A percentile compares a stretch with the other conserved stretches of the same genome.
These are phyloP conservation scores for Aspergillus alliaceus DNA, from an alignment of 2,329 filamentous ascomycete species.

Conservation along the genomic window DNA sequence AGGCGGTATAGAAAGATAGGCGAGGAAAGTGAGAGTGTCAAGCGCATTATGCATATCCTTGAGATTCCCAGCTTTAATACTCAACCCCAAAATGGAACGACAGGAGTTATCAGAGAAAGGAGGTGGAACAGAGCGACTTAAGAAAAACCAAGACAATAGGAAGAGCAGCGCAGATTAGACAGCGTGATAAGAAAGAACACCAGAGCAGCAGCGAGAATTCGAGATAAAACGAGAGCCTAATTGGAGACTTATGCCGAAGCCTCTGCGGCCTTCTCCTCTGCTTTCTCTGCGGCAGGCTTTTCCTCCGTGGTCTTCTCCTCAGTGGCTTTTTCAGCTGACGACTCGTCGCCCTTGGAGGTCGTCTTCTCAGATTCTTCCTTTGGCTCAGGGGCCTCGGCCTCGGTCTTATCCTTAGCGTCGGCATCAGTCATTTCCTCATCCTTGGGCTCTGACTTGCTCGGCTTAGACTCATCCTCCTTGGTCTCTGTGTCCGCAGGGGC, in stretches of 20 bases:
- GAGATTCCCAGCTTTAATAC: background rate
- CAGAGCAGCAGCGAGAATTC: background rate
- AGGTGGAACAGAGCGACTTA: background rate
- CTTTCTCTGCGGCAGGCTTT: constrained; percentile 24
- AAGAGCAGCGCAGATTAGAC: background rate
- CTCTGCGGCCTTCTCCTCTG: constrained; percentile 27
- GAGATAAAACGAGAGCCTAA: constrained; percentile 6
- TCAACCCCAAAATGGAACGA: constrained; percentile 1
- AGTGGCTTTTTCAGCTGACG: constrained; percentile 22
- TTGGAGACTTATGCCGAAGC: constrained; percentile 23
- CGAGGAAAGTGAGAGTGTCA: background rate
- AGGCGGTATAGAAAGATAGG: background rate
- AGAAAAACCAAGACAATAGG: background rate
- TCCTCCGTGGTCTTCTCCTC: constrained; percentile 25
- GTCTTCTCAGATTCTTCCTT: constrained; percentile 27
- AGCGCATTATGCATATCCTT: background rate
- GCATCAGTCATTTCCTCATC: constrained; percentile 41
- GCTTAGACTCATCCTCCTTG: constrained; percentile 36
- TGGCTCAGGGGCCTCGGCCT: constrained; percentile 18
- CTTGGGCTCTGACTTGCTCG: constrained; percentile 32
- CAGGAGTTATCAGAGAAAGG: background rate
- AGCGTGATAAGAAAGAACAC: background rate
- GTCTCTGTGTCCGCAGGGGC: constrained; percentile 31
- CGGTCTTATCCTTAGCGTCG: constrained; percentile 38
- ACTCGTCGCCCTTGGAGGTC: constrained; percentile 17